Evolutionary conservation across 2,329 filamentous ascomycete species (phyloP).

Genomic region (Aspergillus sp.): DNA sequence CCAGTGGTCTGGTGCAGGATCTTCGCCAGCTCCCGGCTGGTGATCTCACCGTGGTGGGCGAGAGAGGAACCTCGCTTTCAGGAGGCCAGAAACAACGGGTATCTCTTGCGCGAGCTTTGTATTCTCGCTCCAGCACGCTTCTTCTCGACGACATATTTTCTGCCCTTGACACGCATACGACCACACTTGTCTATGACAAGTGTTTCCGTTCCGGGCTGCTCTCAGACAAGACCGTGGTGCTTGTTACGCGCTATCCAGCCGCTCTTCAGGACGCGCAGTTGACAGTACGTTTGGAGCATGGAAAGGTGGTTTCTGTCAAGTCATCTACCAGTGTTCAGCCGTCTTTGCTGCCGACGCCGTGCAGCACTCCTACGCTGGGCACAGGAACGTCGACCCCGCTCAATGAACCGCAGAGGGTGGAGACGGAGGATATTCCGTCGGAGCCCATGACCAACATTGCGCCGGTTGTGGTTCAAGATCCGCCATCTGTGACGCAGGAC

Average conservation of each 20-base stretch:
- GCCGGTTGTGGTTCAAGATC: conserved; percentile 1
- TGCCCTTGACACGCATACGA: conserved; percentile 60
- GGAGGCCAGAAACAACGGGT: conserved; percentile 65
- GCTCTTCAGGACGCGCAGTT: conserved; percentile 25
- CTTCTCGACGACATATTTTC: conserved; percentile 62
- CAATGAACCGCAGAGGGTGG: not conserved
- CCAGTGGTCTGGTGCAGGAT: conserved; percentile 59
- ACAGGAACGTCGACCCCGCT: not conserved
- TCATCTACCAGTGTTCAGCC: not conserved
- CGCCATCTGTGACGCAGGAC: conserved; percentile 6
- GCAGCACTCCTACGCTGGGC: conserved; percentile 7
- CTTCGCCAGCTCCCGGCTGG: conserved; percentile 57
- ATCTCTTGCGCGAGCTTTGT: conserved; percentile 57
- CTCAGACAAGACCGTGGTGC: conserved; percentile 54
- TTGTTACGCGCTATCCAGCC: conserved; percentile 52
- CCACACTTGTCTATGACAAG: conserved; percentile 55
- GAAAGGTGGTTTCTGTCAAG: conserved; percentile 16
- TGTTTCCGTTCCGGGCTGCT: conserved; percentile 60
- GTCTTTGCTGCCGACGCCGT: conserved; percentile 2
- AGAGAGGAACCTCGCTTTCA: conserved; percentile 63
- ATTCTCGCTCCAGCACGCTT: conserved; percentile 56
- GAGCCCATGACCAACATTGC: conserved; percentile 3
- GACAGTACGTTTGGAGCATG: conserved; percentile 19
- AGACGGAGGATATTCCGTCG: conserved; percentile 6
- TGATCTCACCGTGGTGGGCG: conserved; percentile 60